Evolutionary conservation across 306 rosid species (phyloP).

Genomic region (Abrus precatorius): DNA sequence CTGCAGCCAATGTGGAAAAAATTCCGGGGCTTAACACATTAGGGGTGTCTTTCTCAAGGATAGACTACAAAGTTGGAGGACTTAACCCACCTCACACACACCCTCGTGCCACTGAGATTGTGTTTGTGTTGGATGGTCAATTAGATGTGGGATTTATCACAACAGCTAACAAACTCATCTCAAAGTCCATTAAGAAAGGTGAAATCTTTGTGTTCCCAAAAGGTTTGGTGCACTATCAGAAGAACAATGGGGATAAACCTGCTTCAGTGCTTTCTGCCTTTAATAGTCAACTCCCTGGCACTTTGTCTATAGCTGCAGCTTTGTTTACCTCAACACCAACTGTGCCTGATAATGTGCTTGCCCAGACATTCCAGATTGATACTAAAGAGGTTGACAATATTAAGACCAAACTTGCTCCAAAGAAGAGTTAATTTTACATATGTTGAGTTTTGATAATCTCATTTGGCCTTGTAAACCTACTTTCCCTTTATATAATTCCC

Average conservation of each 20-base stretch:
- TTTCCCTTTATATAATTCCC: background rate
- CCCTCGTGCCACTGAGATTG: conserved; percentile 65
- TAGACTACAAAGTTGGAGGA: conserved; percentile 59
- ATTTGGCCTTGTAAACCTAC: background rate
- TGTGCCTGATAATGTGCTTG: conserved; percentile 56
- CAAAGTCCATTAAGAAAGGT: conserved; percentile 59
- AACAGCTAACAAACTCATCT: conserved; percentile 58
- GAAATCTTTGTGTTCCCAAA: conserved; percentile 67
- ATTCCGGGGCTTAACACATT: conserved; percentile 66
- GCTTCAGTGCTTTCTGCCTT: conserved; percentile 61
- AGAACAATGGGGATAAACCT: conserved; percentile 56
- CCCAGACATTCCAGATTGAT: conserved; percentile 60
- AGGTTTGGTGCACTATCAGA: conserved; percentile 60
- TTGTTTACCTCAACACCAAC: conserved; percentile 56
- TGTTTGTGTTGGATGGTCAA: conserved; percentile 64
- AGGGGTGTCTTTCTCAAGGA: conserved; percentile 59
- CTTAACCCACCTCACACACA: conserved; percentile 74
- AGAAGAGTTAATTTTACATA: conserved; percentile 45
- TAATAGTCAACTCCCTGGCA: conserved; percentile 65
- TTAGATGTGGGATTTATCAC: conserved; percentile 62
- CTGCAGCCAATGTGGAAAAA: conserved; percentile 59
- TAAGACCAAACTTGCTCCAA: conserved; percentile 61
- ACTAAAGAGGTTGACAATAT: conserved; percentile 47
- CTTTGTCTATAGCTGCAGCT: conserved; percentile 49
- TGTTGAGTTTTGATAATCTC: background rate